Base-by-base conservation (phyloP, 352 stramenopile species). In the Elongisporangium undulatum region DNA sequence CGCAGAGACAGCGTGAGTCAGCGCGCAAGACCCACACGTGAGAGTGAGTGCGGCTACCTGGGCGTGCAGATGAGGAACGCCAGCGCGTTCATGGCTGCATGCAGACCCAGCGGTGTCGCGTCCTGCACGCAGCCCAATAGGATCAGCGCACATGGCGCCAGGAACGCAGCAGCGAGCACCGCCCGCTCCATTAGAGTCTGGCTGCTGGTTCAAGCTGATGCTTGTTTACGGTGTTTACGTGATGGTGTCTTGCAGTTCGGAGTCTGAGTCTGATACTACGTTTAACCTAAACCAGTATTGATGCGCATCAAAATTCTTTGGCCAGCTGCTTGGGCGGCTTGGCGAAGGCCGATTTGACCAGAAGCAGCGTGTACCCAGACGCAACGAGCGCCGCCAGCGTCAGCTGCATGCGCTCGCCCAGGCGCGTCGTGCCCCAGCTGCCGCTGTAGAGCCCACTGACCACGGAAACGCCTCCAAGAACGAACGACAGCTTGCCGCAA, bases 391-490 rank as follows among this genome's bases (percentile, higher is more conserved):
- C 62, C 0, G 67, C 66, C 24, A 89, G 64, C 52, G 75, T 75
- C 29, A 80, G 60, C 65, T 87, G 79, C 56, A 77, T 69, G 51
- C 81, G 63, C 12, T 69, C 64, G 16, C 77, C 79, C 15, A 89
- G 64, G 38, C 72, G 74, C 23, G 63, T 51, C 10, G 55, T 55
- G 16, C 77, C 79, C 79, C 79, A 89, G 24, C 60, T 55, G 16
- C 79, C 79, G 52, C 75, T 87, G 69, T 80, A 85, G 23, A 87
- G 54, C 2, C 77, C 77, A 17, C 79, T 80, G 8, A 82, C 58
- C 13, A 72, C 58, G 34, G 34, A 67, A 50, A 26, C 23, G 69
- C 79, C 79, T 56, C 71, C 72, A n/a, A 71, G 66, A 16, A 85
- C 16, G 59, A 87, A 84, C 29, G 75, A 72, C 50, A 90, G 49